Evolutionary conservation across 208 protist species (phyloP), one percentile per base, ranked within the genome.

Genomic region (Leishmania tarentolae): DNA sequence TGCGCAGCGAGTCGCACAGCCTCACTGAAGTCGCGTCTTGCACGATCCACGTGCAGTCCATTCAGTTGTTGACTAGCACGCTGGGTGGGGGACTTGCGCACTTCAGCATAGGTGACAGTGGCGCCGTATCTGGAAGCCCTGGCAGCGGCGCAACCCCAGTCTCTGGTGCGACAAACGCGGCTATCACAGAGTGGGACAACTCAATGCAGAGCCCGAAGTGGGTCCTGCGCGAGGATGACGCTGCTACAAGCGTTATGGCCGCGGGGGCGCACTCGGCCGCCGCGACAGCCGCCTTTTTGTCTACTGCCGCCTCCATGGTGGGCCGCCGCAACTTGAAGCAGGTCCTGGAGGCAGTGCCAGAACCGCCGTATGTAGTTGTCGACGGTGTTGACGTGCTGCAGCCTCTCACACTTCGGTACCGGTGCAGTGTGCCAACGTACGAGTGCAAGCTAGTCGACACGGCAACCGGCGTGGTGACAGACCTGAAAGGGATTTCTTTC

Each of bases 341-440:
- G 80, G 86, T 97, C 21, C 79, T 91, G 76, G 93, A 97, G 80
- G 78, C 91, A 28, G 83, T 96, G 17, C 87, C 93, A 35, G 93
- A 97, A 85, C 94, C 94, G 21, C 37, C 65, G 21, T 93, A 93
- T 86, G 71, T 52, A 21, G 74, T 91, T 31, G 89, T 88, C 37
- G 80, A 89, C 65, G 79, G 79, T 35, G 68, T 92, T 66, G 47
- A 17, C 4, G n/a, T 89, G 28, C 56, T 83, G 35, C 94, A 97
- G 83, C 72, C 77, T 13, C 88, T 98, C 35, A 86, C 81, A 42
- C 84, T 97, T 19, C 89, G 80, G 40, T 97, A 91, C 80, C 78
- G 82, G 13, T 97, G 93, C 88, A 91, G 96, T 56, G 78, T 79
- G 66, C 88, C 94, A 37, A 78, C 84, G 11, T 97, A 94, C 75